A percentile compares a stretch with the other conserved stretches of the same genome.
Conservation (phyloP, 768 basidiomycete genomes). For the Artomyces pyxidatus region DNA sequence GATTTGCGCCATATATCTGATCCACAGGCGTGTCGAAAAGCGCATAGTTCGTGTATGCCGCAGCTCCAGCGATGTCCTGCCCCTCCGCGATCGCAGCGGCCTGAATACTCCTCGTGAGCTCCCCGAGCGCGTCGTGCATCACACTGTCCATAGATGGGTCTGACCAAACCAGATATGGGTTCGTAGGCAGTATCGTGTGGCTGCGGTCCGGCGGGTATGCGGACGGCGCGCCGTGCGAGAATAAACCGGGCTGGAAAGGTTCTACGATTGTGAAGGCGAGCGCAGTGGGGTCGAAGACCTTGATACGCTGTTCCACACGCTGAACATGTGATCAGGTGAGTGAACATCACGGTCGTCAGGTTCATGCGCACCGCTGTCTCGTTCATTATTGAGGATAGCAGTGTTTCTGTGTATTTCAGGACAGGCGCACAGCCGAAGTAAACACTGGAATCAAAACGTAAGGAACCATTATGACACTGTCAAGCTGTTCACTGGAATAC, state of each 20-base stretch:
- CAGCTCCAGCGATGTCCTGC: constrained; percentile 1
- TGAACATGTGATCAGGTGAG: neutral
- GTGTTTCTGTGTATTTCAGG: neutral
- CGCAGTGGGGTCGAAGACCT: neutral
- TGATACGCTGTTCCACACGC: too few species aligned
- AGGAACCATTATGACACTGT: neutral
- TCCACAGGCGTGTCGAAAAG: constrained; percentile 5
- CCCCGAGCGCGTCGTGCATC: neutral
- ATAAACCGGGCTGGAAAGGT: neutral
- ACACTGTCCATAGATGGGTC: neutral
- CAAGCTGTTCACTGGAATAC: neutral
- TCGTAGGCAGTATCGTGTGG: constrained; percentile 1
- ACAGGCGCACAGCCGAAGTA: neutral
- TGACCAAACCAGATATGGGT: neutral
- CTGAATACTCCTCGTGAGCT: neutral
- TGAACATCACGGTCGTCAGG: too few species aligned
- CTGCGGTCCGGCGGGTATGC: constrained; percentile 10
- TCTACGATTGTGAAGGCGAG: neutral
- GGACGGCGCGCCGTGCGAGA: constrained; percentile 5
- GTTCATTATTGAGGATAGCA: neutral
- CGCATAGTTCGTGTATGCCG: constrained; percentile 9
- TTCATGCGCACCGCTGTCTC: neutral
- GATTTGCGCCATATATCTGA: constrained; percentile 9
- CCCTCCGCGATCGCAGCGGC: constrained; percentile 9
- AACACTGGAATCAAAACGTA: neutral